Base-by-base conservation (phyloP, 2,329 filamentous ascomycete genomes). In the Fusarium succisae region DNA sequence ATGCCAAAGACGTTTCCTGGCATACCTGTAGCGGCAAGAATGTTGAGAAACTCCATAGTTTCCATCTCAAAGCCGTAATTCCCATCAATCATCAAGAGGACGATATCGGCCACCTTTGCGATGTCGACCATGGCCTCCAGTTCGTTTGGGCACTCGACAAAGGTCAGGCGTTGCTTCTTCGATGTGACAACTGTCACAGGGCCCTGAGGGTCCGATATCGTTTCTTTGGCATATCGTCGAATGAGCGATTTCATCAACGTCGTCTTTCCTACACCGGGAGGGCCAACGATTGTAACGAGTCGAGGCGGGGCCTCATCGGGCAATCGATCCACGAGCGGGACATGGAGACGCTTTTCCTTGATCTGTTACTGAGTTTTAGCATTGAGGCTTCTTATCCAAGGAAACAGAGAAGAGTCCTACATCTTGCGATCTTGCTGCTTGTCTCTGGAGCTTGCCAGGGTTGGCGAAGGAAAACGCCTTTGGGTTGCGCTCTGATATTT, bases 41-140 rank as follows among this genome's bases (percentile, higher is more conserved):
- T 92, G 78, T 98, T 98, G 80, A 99, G 86, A 71, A 99, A 99
- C 84, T 99, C 96, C 96, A 99, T 99, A 0, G 96, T 99, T 87
- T 99, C 96, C 96, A 99, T 99, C 84, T 99, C 96, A 80, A 99
- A 99, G 20, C 96, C 97, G 79, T 93, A 99, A 84, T 98, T 98
- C 63, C 96, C 97, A 81, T 99, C 96, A 77, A 99, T 99, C 94
- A 99, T 96, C 64, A 99, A 89, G 56, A 99, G 88, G 11, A 98
- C 94, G 78, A 99, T 98, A 82, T 99, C 96, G 24, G 97, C 96
- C 48, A 99, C 94, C 84, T 99, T 99, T 68, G 96, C 94, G 64
- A 98, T 89, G 83, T 99, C 96, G 74, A 99, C 95, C 94, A 98
- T 98, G 75, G 94, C 93, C 72, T 97, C 95, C 61, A 99, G 90